Evolutionary conservation across 2,329 filamentous ascomycete genomes (phyloP), one percentile per base, ranked within the genome.

Genomic region (Cercospora sojina): DNA sequence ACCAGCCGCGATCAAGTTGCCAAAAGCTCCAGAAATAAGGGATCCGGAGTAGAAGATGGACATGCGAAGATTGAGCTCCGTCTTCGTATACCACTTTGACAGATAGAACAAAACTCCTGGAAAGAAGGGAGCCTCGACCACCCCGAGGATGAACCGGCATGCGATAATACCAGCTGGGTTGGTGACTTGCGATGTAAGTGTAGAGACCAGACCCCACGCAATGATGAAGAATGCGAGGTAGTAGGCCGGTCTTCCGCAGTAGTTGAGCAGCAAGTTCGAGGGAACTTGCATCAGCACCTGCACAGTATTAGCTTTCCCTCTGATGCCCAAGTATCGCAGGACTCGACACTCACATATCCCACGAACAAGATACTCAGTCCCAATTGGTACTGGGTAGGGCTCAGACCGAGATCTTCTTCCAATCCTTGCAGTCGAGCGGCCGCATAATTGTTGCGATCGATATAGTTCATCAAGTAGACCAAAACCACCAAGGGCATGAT

Each of bases 241-340:
- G 70, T 89, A 91, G 0, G 93, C 93, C 1, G 88, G 81, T 18
- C 84, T 85, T 80, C 72, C 72, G 49, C 67, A 74, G 83, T 84
- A 62, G 80, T 96, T 96, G 66, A 96, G 87, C 25, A 96, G 79
- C 56, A 94, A 82, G 76, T 96, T 96, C 67, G 91, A 83, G 0
- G 83, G 83, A 3, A 86, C 76, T 78, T 82, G 70, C 72, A 75
- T 75, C 9, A 77, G 67, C 57, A 75, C 70, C 71, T 76, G 60
- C 31, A 7, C 20, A 3, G 10, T 5, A 27, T 69, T 23, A 69
- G 68, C 51, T 56, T 35, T 12, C 5, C 4, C 27, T 35, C 59
- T n/a, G 32, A 12, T 20, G 16, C n/a, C 8, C 23, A 3, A 18
- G 12, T 29, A 20, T 23, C 7, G 16, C 7, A 63, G 53, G 29